Evolutionary conservation across 139 green algal species (phyloP).

Genomic region (Coelastrella sp.): DNA sequence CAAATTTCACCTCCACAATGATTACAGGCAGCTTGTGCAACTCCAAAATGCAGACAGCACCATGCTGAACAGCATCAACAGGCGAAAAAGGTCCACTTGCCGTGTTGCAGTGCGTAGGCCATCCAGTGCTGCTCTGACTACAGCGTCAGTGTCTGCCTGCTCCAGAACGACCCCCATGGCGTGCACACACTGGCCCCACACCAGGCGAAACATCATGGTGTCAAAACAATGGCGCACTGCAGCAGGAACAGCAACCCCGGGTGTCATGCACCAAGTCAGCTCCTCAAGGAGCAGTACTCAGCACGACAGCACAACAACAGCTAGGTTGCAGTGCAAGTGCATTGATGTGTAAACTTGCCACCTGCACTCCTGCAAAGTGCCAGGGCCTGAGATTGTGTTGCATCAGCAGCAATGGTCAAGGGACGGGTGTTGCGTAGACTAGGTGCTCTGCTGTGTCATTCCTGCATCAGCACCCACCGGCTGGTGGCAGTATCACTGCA

Average conservation of each 20-base stretch:
- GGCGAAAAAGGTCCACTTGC: conserved; percentile 12
- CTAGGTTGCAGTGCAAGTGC: not conserved
- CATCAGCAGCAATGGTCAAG: no score
- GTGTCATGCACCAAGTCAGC: not conserved
- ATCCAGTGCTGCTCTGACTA: conserved; percentile 47
- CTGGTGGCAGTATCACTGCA: conserved; percentile 34
- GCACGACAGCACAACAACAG: not conserved
- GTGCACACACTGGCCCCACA: conserved; percentile 91
- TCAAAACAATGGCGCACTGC: conserved; percentile 75
- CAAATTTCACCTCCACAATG: not conserved
- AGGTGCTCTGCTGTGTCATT: no score
- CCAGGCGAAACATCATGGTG: conserved; percentile 90
- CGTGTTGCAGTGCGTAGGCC: conserved; percentile 62
- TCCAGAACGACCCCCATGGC: conserved; percentile 95
- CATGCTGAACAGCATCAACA: not conserved
- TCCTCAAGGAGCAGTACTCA: not conserved
- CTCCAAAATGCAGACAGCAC: not conserved
- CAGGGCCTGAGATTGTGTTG: no score
- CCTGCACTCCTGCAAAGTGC: not conserved
- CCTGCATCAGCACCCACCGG: not conserved
- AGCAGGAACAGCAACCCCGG: not conserved
- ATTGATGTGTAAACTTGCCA: not conserved
- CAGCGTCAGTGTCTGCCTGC: conserved; percentile 59
- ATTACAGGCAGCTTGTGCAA: not conserved
- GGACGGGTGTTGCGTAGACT: no score